Conservation (phyloP, 1,139 yeast genomes). For the Hyphopichia khmerensis region DNA sequence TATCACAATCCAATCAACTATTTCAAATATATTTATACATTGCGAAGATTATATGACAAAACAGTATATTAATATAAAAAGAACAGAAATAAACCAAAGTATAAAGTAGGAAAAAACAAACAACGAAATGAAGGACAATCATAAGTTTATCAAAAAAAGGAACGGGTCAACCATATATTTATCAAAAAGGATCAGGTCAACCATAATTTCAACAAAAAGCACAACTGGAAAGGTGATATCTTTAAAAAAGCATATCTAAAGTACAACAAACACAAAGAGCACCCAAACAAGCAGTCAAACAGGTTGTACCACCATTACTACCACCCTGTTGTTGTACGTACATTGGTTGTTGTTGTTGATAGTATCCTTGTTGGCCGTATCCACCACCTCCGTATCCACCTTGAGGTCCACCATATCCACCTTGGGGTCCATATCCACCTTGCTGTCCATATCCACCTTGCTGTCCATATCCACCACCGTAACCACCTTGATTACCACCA, state of each 20-base stretch:
- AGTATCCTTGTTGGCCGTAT: constrained; percentile 21
- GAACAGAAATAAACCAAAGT: no score
- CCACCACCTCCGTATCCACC: constrained; percentile 29
- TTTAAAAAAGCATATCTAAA: constrained; percentile 60
- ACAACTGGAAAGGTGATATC: no score
- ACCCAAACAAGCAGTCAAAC: constrained; percentile 69
- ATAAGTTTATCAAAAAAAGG: no score
- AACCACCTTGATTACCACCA: constrained; percentile 9
- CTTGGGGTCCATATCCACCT: constrained; percentile 23
- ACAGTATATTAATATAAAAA: no score
- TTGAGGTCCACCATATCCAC: constrained; percentile 19
- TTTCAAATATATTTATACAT: no score
- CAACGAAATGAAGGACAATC: no score
- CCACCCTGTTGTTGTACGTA: constrained; percentile 59
- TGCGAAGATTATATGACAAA: no score
- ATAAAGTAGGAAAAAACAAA: no score
- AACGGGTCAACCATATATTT: no score
- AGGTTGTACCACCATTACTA: constrained; percentile 39
- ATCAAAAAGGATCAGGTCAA: no score
- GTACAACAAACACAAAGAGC: constrained; percentile 77
- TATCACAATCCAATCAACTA: no score
- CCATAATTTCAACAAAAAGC: no score
- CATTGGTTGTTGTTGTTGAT: constrained; percentile 56
- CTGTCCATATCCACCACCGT: constrained; percentile 14
- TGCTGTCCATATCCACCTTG: constrained; percentile 27